Evolutionary conservation across 345 rosid species (phyloP).

Genomic region (Murraya paniculata): DNA sequence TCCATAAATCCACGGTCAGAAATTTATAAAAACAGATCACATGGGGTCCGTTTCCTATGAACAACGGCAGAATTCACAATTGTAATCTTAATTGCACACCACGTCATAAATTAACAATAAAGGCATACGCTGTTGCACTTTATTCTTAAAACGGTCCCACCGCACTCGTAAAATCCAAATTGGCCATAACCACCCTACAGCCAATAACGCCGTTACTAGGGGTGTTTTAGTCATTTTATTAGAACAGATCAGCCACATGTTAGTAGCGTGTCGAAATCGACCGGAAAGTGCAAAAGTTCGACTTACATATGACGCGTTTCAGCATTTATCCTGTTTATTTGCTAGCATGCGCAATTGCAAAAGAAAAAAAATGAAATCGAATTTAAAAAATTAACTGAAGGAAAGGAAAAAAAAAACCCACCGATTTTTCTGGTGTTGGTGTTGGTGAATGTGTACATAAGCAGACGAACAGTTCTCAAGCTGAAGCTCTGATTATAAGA

Average conservation of each 20-base stretch:
- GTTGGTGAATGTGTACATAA: slow-evolving; percentile 82
- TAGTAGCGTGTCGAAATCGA: not conserved
- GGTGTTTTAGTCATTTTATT: not conserved
- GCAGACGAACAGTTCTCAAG: slow-evolving; percentile 78
- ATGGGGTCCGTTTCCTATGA: not conserved
- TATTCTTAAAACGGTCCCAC: not conserved
- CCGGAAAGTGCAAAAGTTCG: not conserved
- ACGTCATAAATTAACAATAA: not conserved
- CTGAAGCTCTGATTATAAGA: slow-evolving; percentile 82
- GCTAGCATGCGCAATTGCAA: not conserved
- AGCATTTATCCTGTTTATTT: not conserved
- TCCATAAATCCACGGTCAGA: no score
- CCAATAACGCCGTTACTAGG: not conserved
- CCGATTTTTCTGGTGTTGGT: slow-evolving; percentile 75
- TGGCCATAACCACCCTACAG: not conserved
- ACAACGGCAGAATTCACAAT: not conserved
- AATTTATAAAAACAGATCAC: not conserved
- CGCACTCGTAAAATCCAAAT: not conserved
- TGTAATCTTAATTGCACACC: not conserved
- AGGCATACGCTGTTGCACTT: not conserved
- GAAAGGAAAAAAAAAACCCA: slow-evolving; percentile 18
- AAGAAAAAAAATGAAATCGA: not conserved
- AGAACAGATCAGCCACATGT: not conserved
- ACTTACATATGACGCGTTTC: not conserved
- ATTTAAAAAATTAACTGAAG: not conserved